A percentile compares a stretch with the other conserved stretches of the same genome.
Evolutionary conservation across 2,329 filamentous ascomycete genomes (phyloP).

Genomic region (Beauveria rudraprayagi): DNA sequence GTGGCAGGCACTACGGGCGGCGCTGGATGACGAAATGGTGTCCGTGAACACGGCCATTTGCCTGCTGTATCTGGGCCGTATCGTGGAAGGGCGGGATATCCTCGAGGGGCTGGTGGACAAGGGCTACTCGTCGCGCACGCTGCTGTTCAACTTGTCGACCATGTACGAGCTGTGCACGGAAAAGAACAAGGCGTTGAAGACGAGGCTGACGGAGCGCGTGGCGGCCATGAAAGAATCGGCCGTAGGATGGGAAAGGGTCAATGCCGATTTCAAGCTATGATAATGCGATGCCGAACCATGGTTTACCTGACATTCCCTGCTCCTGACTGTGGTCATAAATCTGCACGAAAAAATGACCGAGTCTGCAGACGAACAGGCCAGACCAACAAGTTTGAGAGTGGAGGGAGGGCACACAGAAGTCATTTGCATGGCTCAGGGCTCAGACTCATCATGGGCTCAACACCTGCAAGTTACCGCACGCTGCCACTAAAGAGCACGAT

Average conservation of each 20-base stretch:
- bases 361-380: too few species aligned
- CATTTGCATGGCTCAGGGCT: too few species aligned
- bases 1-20: conserved; percentile 47
- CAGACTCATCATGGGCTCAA: too few species aligned
- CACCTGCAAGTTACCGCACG: too few species aligned
- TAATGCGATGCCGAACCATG: neutral
- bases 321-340: too few species aligned
- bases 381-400: too few species aligned
- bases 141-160: conserved; percentile 84
- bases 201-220: conserved; percentile 60
- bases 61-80: conserved; percentile 69
- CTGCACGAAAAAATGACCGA: too few species aligned
- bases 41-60: conserved; percentile 79
- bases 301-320: neutral
- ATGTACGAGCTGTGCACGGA: conserved; percentile 90
- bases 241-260: conserved; percentile 62
- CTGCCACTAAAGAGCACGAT: neutral
- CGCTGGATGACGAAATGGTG: conserved; percentile 56
- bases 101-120: conserved; percentile 58
- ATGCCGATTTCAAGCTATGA: conserved; percentile 65
- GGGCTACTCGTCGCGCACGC: conserved; percentile 62
- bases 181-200: conserved; percentile 60
- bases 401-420: too few species aligned
- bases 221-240: conserved; percentile 49
- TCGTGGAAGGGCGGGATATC: conserved; percentile 60